Conservation (phyloP, 2,329 filamentous ascomycete species). For the Claviceps monticola region DNA sequence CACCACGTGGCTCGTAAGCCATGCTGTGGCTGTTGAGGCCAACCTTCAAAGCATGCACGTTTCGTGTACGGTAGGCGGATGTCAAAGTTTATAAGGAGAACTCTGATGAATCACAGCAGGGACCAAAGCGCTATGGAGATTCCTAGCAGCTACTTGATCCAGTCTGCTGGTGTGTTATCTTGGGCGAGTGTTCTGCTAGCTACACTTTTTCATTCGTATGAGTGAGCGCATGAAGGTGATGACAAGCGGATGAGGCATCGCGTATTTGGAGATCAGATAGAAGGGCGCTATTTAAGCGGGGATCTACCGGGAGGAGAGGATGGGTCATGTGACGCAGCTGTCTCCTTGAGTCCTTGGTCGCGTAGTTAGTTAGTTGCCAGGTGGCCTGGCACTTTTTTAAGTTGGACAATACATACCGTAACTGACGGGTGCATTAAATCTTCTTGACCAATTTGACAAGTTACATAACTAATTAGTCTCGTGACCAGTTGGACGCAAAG, state of each 20-base stretch:
- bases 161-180: not conserved
- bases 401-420: too few species aligned
- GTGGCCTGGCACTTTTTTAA: too few species aligned
- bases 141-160: not conserved
- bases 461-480: not conserved
- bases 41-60: slow-evolving; percentile 4
- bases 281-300: slow-evolving; percentile 4
- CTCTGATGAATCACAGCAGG: not conserved
- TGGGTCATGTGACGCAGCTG: slow-evolving; percentile 5
- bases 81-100: not conserved
- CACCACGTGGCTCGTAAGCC: slow-evolving; percentile 41
- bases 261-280: not conserved
- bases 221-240: not conserved
- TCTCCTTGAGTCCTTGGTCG: too few species aligned
- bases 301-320: slow-evolving; percentile 1
- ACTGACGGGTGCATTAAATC: not conserved
- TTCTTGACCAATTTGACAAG: not conserved
- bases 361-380: not conserved
- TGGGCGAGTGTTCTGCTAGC: not conserved
- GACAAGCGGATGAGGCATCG: not conserved
- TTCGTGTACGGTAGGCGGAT: not conserved
- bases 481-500: too few species aligned
- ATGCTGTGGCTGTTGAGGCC: slow-evolving; percentile 17
- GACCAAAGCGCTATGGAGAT: not conserved
- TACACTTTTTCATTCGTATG: not conserved